Evolutionary conservation across 306 rosid species (phyloP).

Genomic region (Cercis canadensis): DNA sequence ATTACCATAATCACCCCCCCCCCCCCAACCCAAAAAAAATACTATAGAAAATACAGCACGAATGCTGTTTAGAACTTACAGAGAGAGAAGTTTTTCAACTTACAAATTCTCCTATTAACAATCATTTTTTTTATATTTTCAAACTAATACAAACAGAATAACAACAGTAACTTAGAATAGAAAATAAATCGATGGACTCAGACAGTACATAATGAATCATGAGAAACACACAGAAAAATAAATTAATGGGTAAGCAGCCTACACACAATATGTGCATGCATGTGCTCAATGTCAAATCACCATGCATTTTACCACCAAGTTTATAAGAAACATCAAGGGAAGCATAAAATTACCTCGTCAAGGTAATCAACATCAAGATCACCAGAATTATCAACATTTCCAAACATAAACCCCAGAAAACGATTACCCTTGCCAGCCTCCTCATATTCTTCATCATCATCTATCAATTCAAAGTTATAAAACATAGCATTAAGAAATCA

Average conservation of each 20-base stretch:
- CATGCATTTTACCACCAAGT: slow-evolving; percentile 16
- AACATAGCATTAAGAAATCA: slow-evolving; percentile 32
- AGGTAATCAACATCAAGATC: slow-evolving; percentile 95
- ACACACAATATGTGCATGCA: slow-evolving; percentile 6
- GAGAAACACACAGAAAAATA: slow-evolving; percentile 29
- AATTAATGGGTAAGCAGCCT: background rate
- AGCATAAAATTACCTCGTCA: slow-evolving; percentile 72
- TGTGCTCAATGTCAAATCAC: slow-evolving; percentile 27
- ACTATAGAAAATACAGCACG: background rate
- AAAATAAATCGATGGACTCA: background rate
- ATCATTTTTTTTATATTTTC: background rate
- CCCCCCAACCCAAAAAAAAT: too few species aligned
- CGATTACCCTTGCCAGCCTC: slow-evolving; percentile 77
- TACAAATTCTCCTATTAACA: slow-evolving; percentile 25
- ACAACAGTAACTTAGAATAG: background rate
- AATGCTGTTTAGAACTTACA: slow-evolving; percentile 10
- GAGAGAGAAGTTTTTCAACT: slow-evolving; percentile 17
- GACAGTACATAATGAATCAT: background rate
- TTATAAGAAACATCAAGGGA: slow-evolving; percentile 30
- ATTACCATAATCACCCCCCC: background rate
- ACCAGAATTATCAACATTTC: slow-evolving; percentile 93
- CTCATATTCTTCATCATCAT: slow-evolving; percentile 85
- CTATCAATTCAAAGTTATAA: slow-evolving; percentile 50
- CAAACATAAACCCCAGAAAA: slow-evolving; percentile 91
- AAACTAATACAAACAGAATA: background rate